These are phyloP conservation scores for Triglochin maritima DNA, from an alignment of 106 monocot genomes.

Conservation along the genomic window DNA sequence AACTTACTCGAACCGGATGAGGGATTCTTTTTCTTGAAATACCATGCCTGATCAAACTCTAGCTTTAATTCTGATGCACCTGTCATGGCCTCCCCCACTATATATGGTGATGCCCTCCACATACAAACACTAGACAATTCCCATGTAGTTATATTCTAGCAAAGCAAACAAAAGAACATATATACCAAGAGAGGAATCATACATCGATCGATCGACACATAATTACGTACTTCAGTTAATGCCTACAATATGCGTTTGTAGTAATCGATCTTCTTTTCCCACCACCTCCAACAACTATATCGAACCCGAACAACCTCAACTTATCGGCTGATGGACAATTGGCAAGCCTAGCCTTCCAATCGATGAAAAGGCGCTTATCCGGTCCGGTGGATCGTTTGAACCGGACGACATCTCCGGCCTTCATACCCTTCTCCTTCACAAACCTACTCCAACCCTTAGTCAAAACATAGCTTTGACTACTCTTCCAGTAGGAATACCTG, in stretches of 20 bases:
- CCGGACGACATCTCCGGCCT: constrained; percentile 5
- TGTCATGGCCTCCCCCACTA: too few relatives aligned
- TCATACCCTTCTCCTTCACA: constrained; percentile 72
- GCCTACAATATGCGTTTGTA: neutral
- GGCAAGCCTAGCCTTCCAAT: neutral
- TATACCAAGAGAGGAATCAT: too few relatives aligned
- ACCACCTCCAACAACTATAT: neutral
- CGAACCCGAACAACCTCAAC: constrained; percentile 4
- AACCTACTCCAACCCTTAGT: constrained; percentile 97
- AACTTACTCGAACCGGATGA: too few relatives aligned
- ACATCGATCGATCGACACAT: too few relatives aligned
- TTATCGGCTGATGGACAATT: neutral
- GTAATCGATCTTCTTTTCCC: constrained; percentile 1
- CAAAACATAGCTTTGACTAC: constrained; percentile 98
- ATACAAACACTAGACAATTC: too few relatives aligned
- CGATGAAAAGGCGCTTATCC: constrained; percentile 5
- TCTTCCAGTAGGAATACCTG: constrained; percentile 99
- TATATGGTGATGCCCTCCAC: too few relatives aligned
- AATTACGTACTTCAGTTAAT: too few relatives aligned
- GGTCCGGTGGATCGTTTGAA: neutral
- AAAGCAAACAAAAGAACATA: too few relatives aligned
- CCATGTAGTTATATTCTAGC: too few relatives aligned
- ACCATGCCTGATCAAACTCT: too few relatives aligned
- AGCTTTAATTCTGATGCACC: too few relatives aligned
- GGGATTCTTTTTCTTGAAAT: too few relatives aligned